Evolutionary conservation across 805 yeast species (phyloP), one percentile per base, ranked within the genome.

Genomic region (Brettanomyces bruxellensis): DNA sequence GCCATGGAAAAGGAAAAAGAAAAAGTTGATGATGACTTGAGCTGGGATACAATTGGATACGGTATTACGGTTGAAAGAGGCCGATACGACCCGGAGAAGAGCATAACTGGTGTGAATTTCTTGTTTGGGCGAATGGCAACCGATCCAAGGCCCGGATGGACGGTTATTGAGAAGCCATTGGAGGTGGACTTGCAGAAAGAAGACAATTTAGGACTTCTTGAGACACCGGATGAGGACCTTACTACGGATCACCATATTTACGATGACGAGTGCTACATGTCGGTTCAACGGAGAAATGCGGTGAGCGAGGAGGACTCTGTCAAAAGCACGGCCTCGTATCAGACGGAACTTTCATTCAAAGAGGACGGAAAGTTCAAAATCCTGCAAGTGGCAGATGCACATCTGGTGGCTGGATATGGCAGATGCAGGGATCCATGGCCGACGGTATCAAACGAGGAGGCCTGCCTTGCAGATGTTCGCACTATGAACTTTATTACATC

Each of bases 371-470:
- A 70, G 46, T 86, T 82, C 64, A 91, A 85, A 61, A 82, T 93
- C 38, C 64, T 88, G 9, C 99, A 93, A 63, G 78, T 91, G 4
- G 95, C 97, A 0, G 98, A 93, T 61, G 68, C 91, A 47, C 99
- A 93, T 64, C 82, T 85, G 60, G 75, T 93, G n/a, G 84, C 95
- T 0, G 90, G 89, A 5, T 73, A 68, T 45, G 97, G 97, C 12
- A 62, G 63, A 42, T 93, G 98, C 57, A 69, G 83, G 45, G 95
- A 90, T 58, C 81, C 85, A 11, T 76, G 59, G 38, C 91, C 93
- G 0, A 47, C 41, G 7, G 40, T 58, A 7, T 43, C 47, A 1
- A 69, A 70, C 18, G 61, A 66, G 8, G 64, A 64, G 3, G 67
- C 66, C 5, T 93, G 98, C 59, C 65, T 73, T 49, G 98, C 98